phyloP scores from a whole-genome alignment of 2,329 filamentous ascomycete species.

The Aspergillaceae sp. region DNA sequence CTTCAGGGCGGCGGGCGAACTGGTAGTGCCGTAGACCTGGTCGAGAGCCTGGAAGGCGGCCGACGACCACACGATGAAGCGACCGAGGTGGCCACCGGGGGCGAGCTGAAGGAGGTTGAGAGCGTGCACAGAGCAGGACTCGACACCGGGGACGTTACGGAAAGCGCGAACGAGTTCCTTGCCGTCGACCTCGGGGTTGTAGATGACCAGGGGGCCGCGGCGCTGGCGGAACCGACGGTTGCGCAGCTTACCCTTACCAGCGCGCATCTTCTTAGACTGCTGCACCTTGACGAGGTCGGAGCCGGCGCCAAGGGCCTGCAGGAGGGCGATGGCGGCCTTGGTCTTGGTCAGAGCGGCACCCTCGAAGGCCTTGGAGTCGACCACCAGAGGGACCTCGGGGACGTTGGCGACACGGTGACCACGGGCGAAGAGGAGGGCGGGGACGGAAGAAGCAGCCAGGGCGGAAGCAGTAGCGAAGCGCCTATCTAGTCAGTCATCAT shows the following conservation, averaged over 20 bases:
- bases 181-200: constrained; percentile 90
- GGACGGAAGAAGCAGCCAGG: constrained; percentile 89
- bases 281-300: constrained; percentile 92
- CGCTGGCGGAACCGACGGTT: constrained; percentile 95
- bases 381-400: constrained; percentile 92
- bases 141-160: constrained; percentile 98
- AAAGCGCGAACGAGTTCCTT: constrained; percentile 89
- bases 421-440: constrained; percentile 90
- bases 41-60: constrained; percentile 94
- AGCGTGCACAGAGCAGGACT: constrained; percentile 87
- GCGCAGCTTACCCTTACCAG: constrained; percentile 98
- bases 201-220: constrained; percentile 94
- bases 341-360: constrained; percentile 77
- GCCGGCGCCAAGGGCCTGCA: constrained; percentile 84
- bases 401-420: constrained; percentile 90
- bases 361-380: constrained; percentile 85
- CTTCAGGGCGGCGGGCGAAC: constrained; percentile 83
- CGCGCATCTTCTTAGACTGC: constrained; percentile 90
- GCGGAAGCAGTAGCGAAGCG: constrained; percentile 97
- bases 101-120: constrained; percentile 99
- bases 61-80: constrained; percentile 99
- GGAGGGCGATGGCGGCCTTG: constrained; percentile 71
- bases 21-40: constrained; percentile 92
- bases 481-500: constrained; percentile 39
- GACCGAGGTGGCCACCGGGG: constrained; percentile 95